Percentiles rank a stretch among this genome's conserved stretches.
phyloP scores from a whole-genome alignment of 2,329 filamentous ascomycete species.

The Clarireedia homoeocarpa region DNA sequence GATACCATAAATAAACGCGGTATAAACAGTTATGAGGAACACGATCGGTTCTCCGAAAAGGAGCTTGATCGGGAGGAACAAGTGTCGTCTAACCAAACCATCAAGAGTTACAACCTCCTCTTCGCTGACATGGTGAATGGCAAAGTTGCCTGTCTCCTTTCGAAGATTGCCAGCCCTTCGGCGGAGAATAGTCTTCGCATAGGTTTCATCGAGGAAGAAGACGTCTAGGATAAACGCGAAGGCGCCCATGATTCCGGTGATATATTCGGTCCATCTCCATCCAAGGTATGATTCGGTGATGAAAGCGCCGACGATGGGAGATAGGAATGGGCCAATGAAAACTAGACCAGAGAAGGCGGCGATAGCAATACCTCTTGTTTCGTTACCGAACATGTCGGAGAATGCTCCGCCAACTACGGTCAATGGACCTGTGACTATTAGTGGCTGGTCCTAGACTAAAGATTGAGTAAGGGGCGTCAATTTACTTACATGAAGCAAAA shows the following conservation, averaged over 20 bases:
- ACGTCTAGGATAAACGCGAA: constrained; percentile 34
- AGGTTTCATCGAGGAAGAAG: constrained; percentile 43
- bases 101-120: constrained; percentile 34
- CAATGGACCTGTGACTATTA: constrained; percentile 42
- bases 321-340: constrained; percentile 30
- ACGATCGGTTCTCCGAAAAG: constrained; percentile 53
- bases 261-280: constrained; percentile 51
- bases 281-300: constrained; percentile 40
- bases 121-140: constrained; percentile 27
- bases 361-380: constrained; percentile 56
- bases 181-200: constrained; percentile 39
- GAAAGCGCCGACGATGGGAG: constrained; percentile 27
- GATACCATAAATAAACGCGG: constrained; percentile 43
- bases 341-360: constrained; percentile 48
- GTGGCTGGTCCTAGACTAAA: constrained; percentile 16
- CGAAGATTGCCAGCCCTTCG: constrained; percentile 40
- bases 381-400: constrained; percentile 54
- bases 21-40: constrained; percentile 44
- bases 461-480: constrained; percentile 50
- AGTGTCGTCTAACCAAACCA: constrained; percentile 24
- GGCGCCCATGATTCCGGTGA: constrained; percentile 41
- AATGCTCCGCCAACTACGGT: constrained; percentile 49
- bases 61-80: constrained; percentile 42
- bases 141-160: constrained; percentile 29
- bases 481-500: constrained; percentile 41